Percentiles rank a stretch among this genome's conserved stretches.
Evolutionary conservation across 2,329 filamentous ascomycete species (phyloP).

Genomic region (Aureobasidium sp.): DNA sequence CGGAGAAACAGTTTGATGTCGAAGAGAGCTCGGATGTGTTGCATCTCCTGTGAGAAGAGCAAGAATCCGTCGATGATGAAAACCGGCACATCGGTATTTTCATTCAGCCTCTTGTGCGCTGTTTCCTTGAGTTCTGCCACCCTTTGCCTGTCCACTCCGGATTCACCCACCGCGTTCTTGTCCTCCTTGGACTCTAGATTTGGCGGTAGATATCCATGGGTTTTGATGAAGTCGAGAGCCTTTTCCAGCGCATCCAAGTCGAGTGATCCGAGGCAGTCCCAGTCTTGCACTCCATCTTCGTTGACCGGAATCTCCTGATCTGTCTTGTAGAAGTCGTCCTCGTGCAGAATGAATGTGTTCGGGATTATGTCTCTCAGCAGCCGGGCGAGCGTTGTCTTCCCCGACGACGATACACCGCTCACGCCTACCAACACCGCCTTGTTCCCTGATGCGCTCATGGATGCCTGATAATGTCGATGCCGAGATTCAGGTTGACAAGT

Average conservation of each 20-base stretch:
- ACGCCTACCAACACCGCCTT: constrained; percentile 61
- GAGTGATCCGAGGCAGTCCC: constrained; percentile 80
- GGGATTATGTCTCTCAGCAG: constrained; percentile 71
- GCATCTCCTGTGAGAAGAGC: constrained; percentile 57
- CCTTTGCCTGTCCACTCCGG: constrained; percentile 30
- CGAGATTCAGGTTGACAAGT: background rate
- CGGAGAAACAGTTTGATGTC: constrained; percentile 73
- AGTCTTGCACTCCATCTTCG: constrained; percentile 58
- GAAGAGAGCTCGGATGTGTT: constrained; percentile 47
- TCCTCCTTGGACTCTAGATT: constrained; percentile 49
- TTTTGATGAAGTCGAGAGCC: constrained; percentile 61
- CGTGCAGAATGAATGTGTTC: constrained; percentile 72
- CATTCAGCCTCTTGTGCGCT: background rate
- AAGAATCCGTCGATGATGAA: constrained; percentile 85
- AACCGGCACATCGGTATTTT: constrained; percentile 32
- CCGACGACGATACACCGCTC: constrained; percentile 83
- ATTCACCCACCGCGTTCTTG: constrained; percentile 40
- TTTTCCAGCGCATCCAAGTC: constrained; percentile 59
- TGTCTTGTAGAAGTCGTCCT: constrained; percentile 90
- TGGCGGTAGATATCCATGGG: constrained; percentile 53
- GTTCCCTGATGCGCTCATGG: constrained; percentile 13
- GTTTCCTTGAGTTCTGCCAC: constrained; percentile 25
- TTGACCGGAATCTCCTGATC: constrained; percentile 57
- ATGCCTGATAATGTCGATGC: background rate
- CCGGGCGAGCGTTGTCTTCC: constrained; percentile 87